A percentile compares a stretch with the other conserved stretches of the same genome.
These are phyloP conservation scores for Lepiota venenata DNA, from an alignment of 768 basidiomycete species.

Conservation along the genomic window DNA sequence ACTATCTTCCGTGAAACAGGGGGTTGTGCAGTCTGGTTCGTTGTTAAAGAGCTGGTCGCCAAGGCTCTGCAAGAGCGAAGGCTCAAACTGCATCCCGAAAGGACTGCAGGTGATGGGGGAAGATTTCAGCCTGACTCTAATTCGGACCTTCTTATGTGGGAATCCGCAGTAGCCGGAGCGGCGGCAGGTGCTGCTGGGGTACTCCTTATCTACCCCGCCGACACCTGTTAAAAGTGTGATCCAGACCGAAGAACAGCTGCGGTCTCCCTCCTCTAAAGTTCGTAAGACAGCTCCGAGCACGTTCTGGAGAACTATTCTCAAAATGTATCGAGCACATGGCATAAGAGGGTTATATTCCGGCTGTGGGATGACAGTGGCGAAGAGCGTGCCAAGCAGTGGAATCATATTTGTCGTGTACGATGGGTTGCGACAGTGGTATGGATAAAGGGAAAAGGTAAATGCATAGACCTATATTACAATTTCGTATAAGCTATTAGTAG, in stretches of 20 bases:
- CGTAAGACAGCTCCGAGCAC: constrained; percentile 30
- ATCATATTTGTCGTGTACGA: constrained; percentile 91
- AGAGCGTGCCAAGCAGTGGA: constrained; percentile 82
- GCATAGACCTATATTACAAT: constrained; percentile 16
- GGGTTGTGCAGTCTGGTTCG: constrained; percentile 85
- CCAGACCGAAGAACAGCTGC: constrained; percentile 84
- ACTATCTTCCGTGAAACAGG: constrained; percentile 88
- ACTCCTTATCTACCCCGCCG: constrained; percentile 83
- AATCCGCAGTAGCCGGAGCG: constrained; percentile 78
- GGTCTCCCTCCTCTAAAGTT: constrained; percentile 21
- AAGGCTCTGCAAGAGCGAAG: constrained; percentile 55
- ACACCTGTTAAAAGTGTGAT: constrained; percentile 88
- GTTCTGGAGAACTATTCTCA: constrained; percentile 56
- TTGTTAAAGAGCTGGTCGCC: constrained; percentile 75
- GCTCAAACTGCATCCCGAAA: constrained; percentile 11
- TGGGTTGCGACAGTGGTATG: constrained; percentile 47
- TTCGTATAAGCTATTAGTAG: constrained; percentile 3
- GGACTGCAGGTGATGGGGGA: not conserved
- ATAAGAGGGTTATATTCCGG: constrained; percentile 81
- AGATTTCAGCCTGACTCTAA: not conserved
- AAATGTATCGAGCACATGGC: constrained; percentile 74
- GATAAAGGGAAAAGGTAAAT: not conserved
- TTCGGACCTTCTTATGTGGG: constrained; percentile 52
- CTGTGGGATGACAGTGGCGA: constrained; percentile 81
- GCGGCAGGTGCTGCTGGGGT: constrained; percentile 79